Conservation (phyloP, 179 eudicot genomes). For the Monotropa hypopitys region DNA sequence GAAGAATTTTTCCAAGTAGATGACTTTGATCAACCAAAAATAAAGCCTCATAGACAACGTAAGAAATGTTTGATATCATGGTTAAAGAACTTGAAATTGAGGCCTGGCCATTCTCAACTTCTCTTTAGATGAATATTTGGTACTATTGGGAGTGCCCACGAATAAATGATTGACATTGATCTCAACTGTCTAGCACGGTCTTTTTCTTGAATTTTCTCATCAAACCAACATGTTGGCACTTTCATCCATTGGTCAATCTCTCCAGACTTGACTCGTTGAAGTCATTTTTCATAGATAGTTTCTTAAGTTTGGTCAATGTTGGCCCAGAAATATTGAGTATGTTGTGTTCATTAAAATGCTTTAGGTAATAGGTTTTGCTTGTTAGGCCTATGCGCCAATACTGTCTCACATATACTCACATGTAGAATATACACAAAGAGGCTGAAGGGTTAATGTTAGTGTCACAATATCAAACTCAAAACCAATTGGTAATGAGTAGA, state of each 20-base stretch:
- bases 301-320: not conserved
- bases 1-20: constrained; percentile 15
- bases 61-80: constrained; percentile 19
- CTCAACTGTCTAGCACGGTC: not conserved
- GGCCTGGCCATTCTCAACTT: not conserved
- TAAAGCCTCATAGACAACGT: constrained; percentile 41
- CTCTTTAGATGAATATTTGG: not conserved
- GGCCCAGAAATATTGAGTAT: not conserved
- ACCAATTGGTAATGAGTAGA: no score
- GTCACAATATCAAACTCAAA: no score
- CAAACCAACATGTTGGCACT: not conserved
- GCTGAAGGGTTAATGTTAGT: not conserved
- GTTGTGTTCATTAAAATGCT: not conserved
- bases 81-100: not conserved
- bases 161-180: not conserved
- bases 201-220: not conserved
- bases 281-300: not conserved
- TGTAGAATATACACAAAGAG: no score
- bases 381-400: not conserved
- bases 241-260: not conserved
- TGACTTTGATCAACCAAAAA: constrained; percentile 15
- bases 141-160: not conserved
- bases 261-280: not conserved
- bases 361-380: not conserved
- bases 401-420: not conserved